A percentile compares a stretch with the other conserved stretches of the same genome.
These are phyloP conservation scores for Nakataea oryzae DNA, from an alignment of 2,329 filamentous ascomycete genomes.

Conservation along the genomic window DNA sequence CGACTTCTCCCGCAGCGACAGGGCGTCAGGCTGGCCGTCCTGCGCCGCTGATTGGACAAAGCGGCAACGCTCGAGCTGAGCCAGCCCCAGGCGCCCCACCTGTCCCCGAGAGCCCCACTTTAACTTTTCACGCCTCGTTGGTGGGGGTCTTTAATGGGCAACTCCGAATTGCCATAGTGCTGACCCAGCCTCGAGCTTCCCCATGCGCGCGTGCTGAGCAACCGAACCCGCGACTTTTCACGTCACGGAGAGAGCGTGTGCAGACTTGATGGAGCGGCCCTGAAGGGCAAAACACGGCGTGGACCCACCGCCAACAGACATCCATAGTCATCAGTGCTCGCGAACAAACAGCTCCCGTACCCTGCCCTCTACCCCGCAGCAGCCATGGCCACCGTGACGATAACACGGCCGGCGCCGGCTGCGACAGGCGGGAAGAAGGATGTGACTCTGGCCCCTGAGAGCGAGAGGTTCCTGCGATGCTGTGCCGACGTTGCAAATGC, in stretches of 20 bases:
- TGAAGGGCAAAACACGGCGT: not conserved
- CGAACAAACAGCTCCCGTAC: not conserved
- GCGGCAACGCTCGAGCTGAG: not conserved
- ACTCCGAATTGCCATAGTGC: not conserved
- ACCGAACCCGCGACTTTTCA: not conserved
- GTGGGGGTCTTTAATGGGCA: slow-evolving; percentile 3
- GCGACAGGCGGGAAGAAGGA: slow-evolving; percentile 51
- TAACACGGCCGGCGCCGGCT: slow-evolving; percentile 25
- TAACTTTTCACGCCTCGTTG: not conserved
- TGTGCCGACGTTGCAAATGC: slow-evolving; percentile 93
- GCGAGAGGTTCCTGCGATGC: slow-evolving; percentile 85
- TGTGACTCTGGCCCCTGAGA: slow-evolving; percentile 75
- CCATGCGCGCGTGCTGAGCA: not conserved
- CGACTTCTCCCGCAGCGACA: not conserved
- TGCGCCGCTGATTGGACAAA: not conserved
- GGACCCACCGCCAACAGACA: not conserved
- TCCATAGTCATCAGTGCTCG: not conserved
- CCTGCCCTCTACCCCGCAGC: not conserved
- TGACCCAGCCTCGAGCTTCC: not conserved
- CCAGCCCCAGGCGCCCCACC: not conserved
- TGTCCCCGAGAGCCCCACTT: not conserved
- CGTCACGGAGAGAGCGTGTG: too few relatives aligned
- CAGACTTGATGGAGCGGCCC: not conserved
- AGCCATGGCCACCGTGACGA: slow-evolving; percentile 6
- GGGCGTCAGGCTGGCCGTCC: not conserved